phyloP scores from a whole-genome alignment of 2,329 filamentous ascomycete genomes.

The Alternaria arbusti region DNA sequence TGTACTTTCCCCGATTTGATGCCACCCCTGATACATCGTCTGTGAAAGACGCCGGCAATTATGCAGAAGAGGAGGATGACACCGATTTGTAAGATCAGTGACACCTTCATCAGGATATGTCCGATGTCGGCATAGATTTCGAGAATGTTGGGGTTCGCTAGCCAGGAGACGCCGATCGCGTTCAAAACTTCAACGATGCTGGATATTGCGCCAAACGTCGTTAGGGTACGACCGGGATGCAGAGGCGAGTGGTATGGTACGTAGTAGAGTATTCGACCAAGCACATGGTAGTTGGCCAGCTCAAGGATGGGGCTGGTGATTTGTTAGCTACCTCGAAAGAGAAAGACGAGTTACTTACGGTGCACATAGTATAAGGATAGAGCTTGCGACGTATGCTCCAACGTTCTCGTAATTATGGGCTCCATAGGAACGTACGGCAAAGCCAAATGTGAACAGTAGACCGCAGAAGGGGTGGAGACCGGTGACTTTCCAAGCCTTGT shows the following conservation, averaged over 20 bases:
- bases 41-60: constrained; percentile 54
- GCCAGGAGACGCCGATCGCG: constrained; percentile 54
- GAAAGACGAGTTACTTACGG: constrained; percentile 29
- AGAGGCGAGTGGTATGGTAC: constrained; percentile 64
- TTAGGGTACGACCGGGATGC: constrained; percentile 63
- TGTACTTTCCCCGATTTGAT: constrained; percentile 56
- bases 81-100: constrained; percentile 57
- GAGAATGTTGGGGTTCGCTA: constrained; percentile 47
- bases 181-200: constrained; percentile 57
- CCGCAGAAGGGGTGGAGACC: constrained; percentile 60
- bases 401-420: constrained; percentile 57
- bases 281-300: constrained; percentile 64
- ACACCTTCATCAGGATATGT: constrained; percentile 54
- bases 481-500: constrained; percentile 62
- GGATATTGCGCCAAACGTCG: constrained; percentile 62
- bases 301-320: constrained; percentile 23
- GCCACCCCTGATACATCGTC: constrained; percentile 43
- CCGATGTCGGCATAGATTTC: constrained; percentile 47
- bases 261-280: constrained; percentile 65
- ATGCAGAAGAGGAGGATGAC: constrained; percentile 55
- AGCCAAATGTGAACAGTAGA: constrained; percentile 62
- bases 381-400: constrained; percentile 46
- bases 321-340: background rate
- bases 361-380: constrained; percentile 40
- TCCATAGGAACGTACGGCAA: constrained; percentile 60